Conservation (phyloP, 495 filamentous ascomycete species). For the Daldinia vernicosa region DNA sequence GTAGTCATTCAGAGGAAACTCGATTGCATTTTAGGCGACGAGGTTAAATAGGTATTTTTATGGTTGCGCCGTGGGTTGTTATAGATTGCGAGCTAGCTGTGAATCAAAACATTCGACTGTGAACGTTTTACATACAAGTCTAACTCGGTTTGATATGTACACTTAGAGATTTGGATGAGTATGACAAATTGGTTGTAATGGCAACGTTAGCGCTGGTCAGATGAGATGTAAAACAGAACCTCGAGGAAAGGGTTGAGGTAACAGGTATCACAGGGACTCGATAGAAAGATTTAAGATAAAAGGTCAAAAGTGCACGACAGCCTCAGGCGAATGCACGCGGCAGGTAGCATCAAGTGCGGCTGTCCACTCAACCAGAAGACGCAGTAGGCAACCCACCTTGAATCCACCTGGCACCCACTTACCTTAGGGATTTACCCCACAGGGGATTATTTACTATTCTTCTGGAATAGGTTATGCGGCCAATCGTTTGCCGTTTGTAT, state of each 20-base stretch:
- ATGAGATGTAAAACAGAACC: conserved; percentile 1
- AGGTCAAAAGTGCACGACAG: conserved; percentile 24
- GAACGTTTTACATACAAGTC: background rate
- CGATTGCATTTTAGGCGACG: conserved; percentile 4
- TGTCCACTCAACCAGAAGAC: conserved; percentile 23
- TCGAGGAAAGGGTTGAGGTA: background rate
- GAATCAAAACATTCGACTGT: conserved; percentile 21
- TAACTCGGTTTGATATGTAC: conserved; percentile 6
- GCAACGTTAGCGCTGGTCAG: background rate
- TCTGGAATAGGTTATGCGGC: background rate
- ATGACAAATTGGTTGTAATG: conserved; percentile 28
- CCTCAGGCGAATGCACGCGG: conserved; percentile 31
- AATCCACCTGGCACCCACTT: conserved; percentile 8
- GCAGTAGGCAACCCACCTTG: conserved; percentile 13
- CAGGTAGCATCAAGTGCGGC: conserved; percentile 38
- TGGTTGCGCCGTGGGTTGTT: conserved; percentile 26
- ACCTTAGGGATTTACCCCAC: conserved; percentile 23
- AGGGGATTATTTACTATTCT: conserved; percentile 2
- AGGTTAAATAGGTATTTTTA: conserved; percentile 9
- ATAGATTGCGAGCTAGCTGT: conserved; percentile 19
- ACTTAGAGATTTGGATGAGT: conserved; percentile 30
- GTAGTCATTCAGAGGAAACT: conserved; percentile 25
- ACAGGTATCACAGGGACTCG: conserved; percentile 21
- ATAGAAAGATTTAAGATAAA: conserved; percentile 22
- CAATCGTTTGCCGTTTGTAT: too few relatives aligned